Percentiles rank a stretch among this genome's conserved stretches.
phyloP scores from a whole-genome alignment of 1,139 yeast genomes.

The Pichia sp. region DNA sequence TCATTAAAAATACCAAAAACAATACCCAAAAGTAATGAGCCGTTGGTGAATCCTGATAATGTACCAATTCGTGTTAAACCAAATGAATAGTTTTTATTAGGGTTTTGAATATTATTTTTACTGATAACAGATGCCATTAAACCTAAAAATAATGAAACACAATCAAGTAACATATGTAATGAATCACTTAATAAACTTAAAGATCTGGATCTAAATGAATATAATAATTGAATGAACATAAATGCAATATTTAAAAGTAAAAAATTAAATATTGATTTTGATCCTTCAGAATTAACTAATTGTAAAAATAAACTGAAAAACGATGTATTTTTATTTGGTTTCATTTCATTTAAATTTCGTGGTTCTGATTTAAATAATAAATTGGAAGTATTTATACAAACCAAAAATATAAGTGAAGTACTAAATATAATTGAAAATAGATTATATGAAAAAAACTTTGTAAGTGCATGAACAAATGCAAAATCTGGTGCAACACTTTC shows the following conservation, averaged over 20 bases:
- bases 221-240: conserved; percentile 88
- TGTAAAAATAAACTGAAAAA: conserved; percentile 30
- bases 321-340: conserved; percentile 7
- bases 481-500: conserved; percentile 10
- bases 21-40: conserved; percentile 79
- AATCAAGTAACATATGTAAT: conserved; percentile 92
- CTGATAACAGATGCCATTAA: conserved; percentile 70
- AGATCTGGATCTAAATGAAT: conserved; percentile 88
- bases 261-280: conserved; percentile 84
- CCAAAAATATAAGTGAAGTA: conserved; percentile 10
- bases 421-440: conserved; percentile 14
- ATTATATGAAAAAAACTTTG: conserved; percentile 8
- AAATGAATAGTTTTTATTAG: conserved; percentile 74
- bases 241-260: conserved; percentile 78
- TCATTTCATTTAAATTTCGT: not conserved
- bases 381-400: conserved; percentile 1
- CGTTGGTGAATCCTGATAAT: conserved; percentile 92
- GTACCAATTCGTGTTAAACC: conserved; percentile 84
- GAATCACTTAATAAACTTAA: conserved; percentile 89
- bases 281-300: conserved; percentile 59
- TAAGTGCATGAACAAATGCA: not conserved
- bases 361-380: too few relatives aligned
- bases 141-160: conserved; percentile 85
- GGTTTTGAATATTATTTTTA: conserved; percentile 32
- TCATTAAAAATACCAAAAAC: conserved; percentile 85